Evolutionary conservation across 2,329 filamentous ascomycete genomes (phyloP).

Genomic region (Penicillium sp.): DNA sequence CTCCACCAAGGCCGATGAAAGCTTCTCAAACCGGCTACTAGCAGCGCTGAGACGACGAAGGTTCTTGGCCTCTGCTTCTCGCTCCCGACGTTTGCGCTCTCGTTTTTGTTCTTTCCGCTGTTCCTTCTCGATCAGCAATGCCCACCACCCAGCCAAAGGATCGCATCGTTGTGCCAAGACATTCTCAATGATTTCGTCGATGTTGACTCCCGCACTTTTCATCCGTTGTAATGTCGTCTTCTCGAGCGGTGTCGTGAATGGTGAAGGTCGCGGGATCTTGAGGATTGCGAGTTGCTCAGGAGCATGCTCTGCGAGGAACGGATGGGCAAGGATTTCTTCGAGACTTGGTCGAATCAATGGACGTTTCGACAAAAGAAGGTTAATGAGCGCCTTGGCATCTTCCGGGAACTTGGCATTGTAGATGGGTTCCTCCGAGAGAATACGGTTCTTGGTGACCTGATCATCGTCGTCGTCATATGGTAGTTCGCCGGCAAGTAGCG

Average conservation of each 20-base stretch:
- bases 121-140: constrained; percentile 89
- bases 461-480: constrained; percentile 98
- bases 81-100: constrained; percentile 81
- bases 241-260: constrained; percentile 83
- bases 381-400: constrained; percentile 76
- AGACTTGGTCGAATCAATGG: constrained; percentile 79
- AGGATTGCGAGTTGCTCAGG: constrained; percentile 86
- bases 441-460: constrained; percentile 77
- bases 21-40: constrained; percentile 79
- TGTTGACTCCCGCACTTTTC: constrained; percentile 89
- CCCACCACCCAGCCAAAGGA: constrained; percentile 93
- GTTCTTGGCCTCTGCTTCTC: constrained; percentile 76
- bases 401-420: constrained; percentile 78
- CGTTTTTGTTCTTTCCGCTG: constrained; percentile 77
- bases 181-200: constrained; percentile 91
- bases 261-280: constrained; percentile 74
- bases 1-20: constrained; percentile 74
- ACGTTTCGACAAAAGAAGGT: constrained; percentile 82
- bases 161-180: constrained; percentile 89
- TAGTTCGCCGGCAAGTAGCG: constrained; percentile 75
- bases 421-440: constrained; percentile 79
- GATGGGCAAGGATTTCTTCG: constrained; percentile 81
- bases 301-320: constrained; percentile 85
- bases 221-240: constrained; percentile 91
- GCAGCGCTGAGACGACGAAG: constrained; percentile 82